phyloP scores from a whole-genome alignment of 2,329 filamentous ascomycete species.

The Neophaeococcomyces mojaviensis region DNA sequence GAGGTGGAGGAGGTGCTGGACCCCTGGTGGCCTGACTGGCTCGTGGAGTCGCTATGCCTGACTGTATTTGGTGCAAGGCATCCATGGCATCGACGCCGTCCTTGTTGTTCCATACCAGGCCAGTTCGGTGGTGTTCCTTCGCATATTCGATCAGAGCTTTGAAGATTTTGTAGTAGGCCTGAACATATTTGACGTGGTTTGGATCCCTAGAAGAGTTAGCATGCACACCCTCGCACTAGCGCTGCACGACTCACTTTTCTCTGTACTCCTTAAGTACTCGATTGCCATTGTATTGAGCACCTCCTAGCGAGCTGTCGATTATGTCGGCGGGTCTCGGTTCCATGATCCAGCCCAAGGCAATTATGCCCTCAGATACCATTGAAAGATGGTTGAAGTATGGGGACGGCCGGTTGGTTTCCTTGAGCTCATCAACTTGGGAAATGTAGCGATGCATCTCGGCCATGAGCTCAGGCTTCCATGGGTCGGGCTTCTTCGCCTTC shows the following conservation, averaged over 20 bases:
- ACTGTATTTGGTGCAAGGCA: conserved; percentile 53
- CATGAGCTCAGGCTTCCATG: conserved; percentile 64
- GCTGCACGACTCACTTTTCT: conserved; percentile 52
- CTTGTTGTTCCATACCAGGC: conserved; percentile 78
- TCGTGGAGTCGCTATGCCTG: conserved; percentile 26
- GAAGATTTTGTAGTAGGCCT: conserved; percentile 87
- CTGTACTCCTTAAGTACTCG: conserved; percentile 86
- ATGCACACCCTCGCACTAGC: neutral
- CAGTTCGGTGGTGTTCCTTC: conserved; percentile 71
- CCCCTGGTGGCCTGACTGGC: conserved; percentile 30
- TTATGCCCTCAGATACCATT: conserved; percentile 82
- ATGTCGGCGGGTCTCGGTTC: conserved; percentile 77
- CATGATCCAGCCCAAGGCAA: conserved; percentile 83
- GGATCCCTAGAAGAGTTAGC: conserved; percentile 53
- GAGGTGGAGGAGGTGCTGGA: conserved; percentile 44
- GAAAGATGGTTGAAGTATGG: conserved; percentile 73
- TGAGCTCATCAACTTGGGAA: conserved; percentile 68
- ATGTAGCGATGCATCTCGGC: conserved; percentile 81
- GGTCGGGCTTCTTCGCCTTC: conserved; percentile 85
- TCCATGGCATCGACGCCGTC: conserved; percentile 66
- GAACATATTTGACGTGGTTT: conserved; percentile 78
- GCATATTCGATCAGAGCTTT: conserved; percentile 75
- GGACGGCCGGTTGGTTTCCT: conserved; percentile 71
- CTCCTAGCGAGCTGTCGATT: conserved; percentile 72
- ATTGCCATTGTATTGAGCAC: conserved; percentile 91